Evolutionary conservation across 2,329 filamentous ascomycete genomes (phyloP), one percentile per base, ranked within the genome.

Genomic region (Ceratocystis destructans): DNA sequence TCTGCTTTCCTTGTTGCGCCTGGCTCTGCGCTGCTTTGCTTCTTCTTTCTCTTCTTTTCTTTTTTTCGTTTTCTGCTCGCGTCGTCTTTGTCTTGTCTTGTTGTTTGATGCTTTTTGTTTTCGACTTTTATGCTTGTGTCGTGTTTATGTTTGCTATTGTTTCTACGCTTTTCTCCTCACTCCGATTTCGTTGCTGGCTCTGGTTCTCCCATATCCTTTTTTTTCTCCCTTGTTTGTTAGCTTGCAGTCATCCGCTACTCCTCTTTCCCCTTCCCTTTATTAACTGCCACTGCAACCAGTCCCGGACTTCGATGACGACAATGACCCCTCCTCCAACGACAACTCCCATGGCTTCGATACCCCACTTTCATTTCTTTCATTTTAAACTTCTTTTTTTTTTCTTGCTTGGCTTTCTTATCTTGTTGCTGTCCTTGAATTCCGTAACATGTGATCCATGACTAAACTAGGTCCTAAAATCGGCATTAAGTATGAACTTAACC

Each of bases 351-450:
- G 66, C 66, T 67, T 67, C 63, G 66, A 67, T 67, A 67, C 66
- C 66, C 64, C 65, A 61, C 64, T 68, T 68, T 68, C 64, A 64
- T 66, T 61, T 63, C 46, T 57, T 63, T 55, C 62, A 62, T 41
- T 66, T 57, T 62, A 68, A 69, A 68, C 67, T 63, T 69, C 46
- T 64, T 71, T 70, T 69, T 71, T 71, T 25, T 25, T 25, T 71
- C 70, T 69, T 71, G 70, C 28, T 41, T 53, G 48, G 20, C 48
- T 41, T 63, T 37, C n/a, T 57, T 44, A 25, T 53, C 15, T 25
- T 53, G 37, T 15, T 41, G 37, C 37, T 41, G 10, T 41, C 37
- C 37, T 15, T 41, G 10, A 41, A 41, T 41, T 41, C 10, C 37
- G 37, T 41, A 41, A 41, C 37, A 15, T 41, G 37, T 41, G 37